These are phyloP conservation scores for Saturnispora gosingensis DNA, from an alignment of 805 yeast species.

Conservation along the genomic window DNA sequence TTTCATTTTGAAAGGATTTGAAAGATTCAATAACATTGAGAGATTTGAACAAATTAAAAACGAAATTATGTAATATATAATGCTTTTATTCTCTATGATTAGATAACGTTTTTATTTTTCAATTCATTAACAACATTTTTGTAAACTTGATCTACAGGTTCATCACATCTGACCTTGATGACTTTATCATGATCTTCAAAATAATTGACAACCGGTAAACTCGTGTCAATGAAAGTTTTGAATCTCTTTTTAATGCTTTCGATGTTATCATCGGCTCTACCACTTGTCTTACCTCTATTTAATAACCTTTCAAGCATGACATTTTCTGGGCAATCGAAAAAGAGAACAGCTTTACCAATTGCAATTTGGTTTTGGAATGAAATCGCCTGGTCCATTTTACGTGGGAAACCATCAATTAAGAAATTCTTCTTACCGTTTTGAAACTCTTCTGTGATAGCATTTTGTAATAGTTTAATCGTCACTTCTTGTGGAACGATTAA, in stretches of 20 bases:
- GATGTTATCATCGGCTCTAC: slow-evolving; percentile 86
- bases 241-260: slow-evolving; percentile 89
- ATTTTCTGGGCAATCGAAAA: slow-evolving; percentile 72
- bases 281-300: slow-evolving; percentile 90
- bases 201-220: slow-evolving; percentile 89
- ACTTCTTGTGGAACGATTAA: slow-evolving; percentile 88
- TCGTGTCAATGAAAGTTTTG: slow-evolving; percentile 73
- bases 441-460: slow-evolving; percentile 57
- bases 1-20: slow-evolving; percentile 9
- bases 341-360: slow-evolving; percentile 59
- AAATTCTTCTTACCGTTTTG: slow-evolving; percentile 51
- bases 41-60: slow-evolving; percentile 18
- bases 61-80: slow-evolving; percentile 11
- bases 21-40: slow-evolving; percentile 6
- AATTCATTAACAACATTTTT: slow-evolving; percentile 58
- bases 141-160: slow-evolving; percentile 73
- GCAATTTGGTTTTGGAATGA: slow-evolving; percentile 79
- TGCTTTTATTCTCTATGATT: background rate
- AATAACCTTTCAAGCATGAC: slow-evolving; percentile 80
- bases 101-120: slow-evolving; percentile 31
- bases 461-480: slow-evolving; percentile 72
- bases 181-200: slow-evolving; percentile 68
- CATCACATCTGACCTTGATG: slow-evolving; percentile 68
- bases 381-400: slow-evolving; percentile 96
- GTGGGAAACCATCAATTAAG: slow-evolving; percentile 92